Evolutionary conservation across 2,329 filamentous ascomycete genomes (phyloP), one percentile per base, ranked within the genome.

Genomic region (Dactylella cylindrospora): DNA sequence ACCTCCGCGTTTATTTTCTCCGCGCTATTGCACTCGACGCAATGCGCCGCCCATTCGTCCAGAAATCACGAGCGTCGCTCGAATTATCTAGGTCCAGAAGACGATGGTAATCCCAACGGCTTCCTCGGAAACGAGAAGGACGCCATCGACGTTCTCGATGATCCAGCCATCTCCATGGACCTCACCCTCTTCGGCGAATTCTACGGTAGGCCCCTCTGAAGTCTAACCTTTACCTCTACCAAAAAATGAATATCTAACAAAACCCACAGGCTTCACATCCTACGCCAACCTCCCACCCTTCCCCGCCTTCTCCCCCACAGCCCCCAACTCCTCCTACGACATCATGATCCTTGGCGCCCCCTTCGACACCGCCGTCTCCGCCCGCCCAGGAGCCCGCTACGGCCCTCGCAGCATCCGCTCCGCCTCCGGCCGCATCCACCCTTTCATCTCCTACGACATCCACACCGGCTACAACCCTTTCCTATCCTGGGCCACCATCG

Each of bases 281-380:
- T 12, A 15, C 23, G 22, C 28, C 44, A 26, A 36, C 44, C 13
- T 31, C 32, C 29, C 8, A n/a, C 12, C 10, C 9, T 33, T 31
- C 13, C 20, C 28, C 6, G 26, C 31, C 2, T 13, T 12, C 15
- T 36, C 31, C 17, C 13, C 38, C 15, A 20, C 25, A 40, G 12
- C 31, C 44, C 44, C 25, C 28, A 35, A 39, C 44, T 39, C 15
- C 19, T 36, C 32, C 32, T 93, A 86, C 68, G 88, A 93, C 66
- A 90, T 93, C 73, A 88, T 88, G 1, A 91, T 94, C 72, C 81
- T 93, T 45, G 84, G 85, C 35, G 86, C 86, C 33, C 88, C 88
- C 0, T 93, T 93, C 67, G 88, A 93, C 71, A 91, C 88, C 0
- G 87, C 86, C 31, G n/a, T 87, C 20, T 90, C 86, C 0, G 93